Evolutionary conservation across 1,284 basidiomycete genomes (phyloP), one percentile per base, ranked within the genome.

Genomic region (Pterulicium gracile): DNA sequence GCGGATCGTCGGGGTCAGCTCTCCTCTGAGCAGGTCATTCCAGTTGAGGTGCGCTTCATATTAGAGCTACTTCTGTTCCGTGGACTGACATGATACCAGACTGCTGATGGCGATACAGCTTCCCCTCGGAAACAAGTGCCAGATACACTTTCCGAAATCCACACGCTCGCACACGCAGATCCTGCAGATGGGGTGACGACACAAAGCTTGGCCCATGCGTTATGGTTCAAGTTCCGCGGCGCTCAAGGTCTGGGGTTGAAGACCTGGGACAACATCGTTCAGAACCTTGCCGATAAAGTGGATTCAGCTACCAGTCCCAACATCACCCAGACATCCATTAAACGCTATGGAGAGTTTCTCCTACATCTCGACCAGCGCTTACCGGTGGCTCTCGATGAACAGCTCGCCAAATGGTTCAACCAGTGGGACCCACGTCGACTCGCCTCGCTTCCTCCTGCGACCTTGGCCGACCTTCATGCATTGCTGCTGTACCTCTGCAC

Each of bases 201-300:
- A 70, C 13, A 52, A 68, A 71, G 21, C 52, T 56, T n/a, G 77
- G 79, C 3, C 84, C 83, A 20, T 60, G 65, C 14, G 68, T 73
- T 36, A 65, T 87, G 84, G 84, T 81, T 84, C 61, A 83, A 85
- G 56, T 88, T 87, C 55, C 74, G 80, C 32, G 74, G 73, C 2
- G 76, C 81, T 0, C 57, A 64, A 7, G 73, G 84, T 51, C 88
- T 85, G 85, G 81, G 74, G 1, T 81, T 75, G 72, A 80, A 79
- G 52, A 81, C 83, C 5, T 87, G 87, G 83, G 83, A 88, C 53
- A 85, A 84, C 54, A 77, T 79, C 1, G 66, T 89, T 42, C 75
- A 79, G 3, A 79, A 77, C 47, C 63, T 88, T 36, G 77, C 76
- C 36, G 80, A 83, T 57, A 68, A 83, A 42, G n/a, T n/a, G n/a